Evolutionary conservation across 768 basidiomycete genomes (phyloP), one percentile per base, ranked within the genome.

Genomic region (Kwoniella heveanensis): DNA sequence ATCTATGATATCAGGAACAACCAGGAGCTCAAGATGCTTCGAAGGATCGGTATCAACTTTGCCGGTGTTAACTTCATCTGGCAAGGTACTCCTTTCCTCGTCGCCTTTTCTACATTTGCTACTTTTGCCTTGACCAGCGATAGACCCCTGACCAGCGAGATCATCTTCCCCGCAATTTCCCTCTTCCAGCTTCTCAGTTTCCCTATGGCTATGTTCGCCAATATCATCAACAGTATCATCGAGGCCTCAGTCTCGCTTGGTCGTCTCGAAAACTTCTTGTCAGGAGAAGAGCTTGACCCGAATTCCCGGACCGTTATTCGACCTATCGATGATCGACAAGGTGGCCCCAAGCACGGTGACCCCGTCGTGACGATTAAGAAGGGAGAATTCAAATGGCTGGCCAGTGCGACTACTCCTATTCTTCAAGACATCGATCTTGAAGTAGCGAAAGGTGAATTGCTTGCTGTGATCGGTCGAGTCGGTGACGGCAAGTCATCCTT

Each of bases 141-240:
- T 0, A 83, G 77, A 27, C 90, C 92, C 2, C 80, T 98, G 1
- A 97, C 95, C 0, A 86, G 89, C 0, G 93, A 96, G 66, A 82
- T 92, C 54, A 94, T 97, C 67, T 98, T 98, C 84, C 95, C 95
- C n/a, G 88, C 91, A 0, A 92, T 98, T 65, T 88, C 91, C 12
- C 65, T 78, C n/a, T 80, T 78, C 70, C 67, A 69, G 53, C 76
- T 77, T 1, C 62, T 78, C 46, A 54, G 57, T 26, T 78, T 80
- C 71, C 77, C 79, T 0, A 70, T 81, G 57, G 73, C 74, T 9
- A 72, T 81, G 32, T 79, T 81, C 60, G 71, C 76, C n/a, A 77
- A 79, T 50, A 79, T 80, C 59, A 76, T 81, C 71, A 76, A 72
- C 25, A 90, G 88, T 76, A 85, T 92, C 69, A 89, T 96, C 65